phyloP scores from a whole-genome alignment of 73 alveolate genomes.

The Paramecium bursaria region DNA sequence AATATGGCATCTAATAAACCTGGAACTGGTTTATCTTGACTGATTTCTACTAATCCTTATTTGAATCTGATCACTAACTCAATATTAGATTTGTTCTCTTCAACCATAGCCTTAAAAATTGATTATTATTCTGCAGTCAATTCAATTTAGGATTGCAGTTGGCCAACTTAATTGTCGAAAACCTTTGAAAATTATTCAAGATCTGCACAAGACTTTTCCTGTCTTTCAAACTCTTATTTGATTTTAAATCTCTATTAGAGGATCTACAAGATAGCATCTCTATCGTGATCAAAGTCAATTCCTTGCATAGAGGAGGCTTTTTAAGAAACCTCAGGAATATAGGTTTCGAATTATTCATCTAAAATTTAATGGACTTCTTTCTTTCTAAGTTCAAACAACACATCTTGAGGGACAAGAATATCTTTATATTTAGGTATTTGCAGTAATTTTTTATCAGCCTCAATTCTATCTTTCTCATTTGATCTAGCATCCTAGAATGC shows the following conservation, averaged over 20 bases:
- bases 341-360: constrained; percentile 53
- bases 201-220: constrained; percentile 5
- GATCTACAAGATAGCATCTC: neutral
- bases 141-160: neutral
- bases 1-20: constrained; percentile 60
- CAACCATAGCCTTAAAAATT: constrained; percentile 12
- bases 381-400: constrained; percentile 14
- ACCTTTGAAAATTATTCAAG: constrained; percentile 4
- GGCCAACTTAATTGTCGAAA: neutral
- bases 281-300: constrained; percentile 33
- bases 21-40: constrained; percentile 67
- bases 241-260: constrained; percentile 8
- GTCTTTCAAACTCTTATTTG: constrained; percentile 39
- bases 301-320: constrained; percentile 8
- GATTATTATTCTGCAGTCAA: neutral
- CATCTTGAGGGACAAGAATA: constrained; percentile 4
- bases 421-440: constrained; percentile 33
- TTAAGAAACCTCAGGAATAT: constrained; percentile 5
- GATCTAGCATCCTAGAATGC: constrained; percentile 35
- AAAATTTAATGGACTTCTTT: neutral
- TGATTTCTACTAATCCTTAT: constrained; percentile 67
- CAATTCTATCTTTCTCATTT: constrained; percentile 23
- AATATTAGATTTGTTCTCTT: constrained; percentile 66
- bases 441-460: constrained; percentile 33
- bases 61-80: constrained; percentile 66